Conservation (phyloP, 805 yeast species). For the Grigorovia yakushimaensis region DNA sequence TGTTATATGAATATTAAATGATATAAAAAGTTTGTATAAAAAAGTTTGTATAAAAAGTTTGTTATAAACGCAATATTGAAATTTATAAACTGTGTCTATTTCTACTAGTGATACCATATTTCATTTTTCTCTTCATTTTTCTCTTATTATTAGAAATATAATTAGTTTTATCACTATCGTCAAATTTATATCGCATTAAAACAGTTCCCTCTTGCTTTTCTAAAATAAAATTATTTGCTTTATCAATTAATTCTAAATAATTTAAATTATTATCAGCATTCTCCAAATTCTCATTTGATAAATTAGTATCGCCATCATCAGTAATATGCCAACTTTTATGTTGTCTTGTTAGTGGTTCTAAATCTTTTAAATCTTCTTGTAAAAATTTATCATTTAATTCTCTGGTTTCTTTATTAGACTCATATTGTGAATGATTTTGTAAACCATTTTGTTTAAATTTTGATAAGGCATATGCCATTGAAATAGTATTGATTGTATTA, state of each 20-base stretch:
- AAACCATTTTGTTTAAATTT: neutral
- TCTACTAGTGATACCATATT: constrained; percentile 1
- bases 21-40: too few species aligned
- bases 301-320: neutral
- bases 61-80: too few species aligned
- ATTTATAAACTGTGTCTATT: neutral
- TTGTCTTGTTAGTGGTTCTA: neutral
- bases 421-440: neutral
- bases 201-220: neutral
- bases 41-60: too few species aligned
- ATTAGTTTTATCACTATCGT: neutral
- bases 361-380: neutral
- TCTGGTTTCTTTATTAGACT: neutral
- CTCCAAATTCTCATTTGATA: neutral
- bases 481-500: neutral
- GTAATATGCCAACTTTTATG: neutral
- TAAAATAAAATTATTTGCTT: neutral
- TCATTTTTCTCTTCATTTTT: neutral
- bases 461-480: neutral
- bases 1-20: too few species aligned
- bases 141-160: neutral
- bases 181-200: neutral
- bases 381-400: neutral
- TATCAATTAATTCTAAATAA: neutral
- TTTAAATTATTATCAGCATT: neutral